Base-by-base conservation (phyloP, 257 asterid species). In the Nicotiana benthamiana region DNA sequence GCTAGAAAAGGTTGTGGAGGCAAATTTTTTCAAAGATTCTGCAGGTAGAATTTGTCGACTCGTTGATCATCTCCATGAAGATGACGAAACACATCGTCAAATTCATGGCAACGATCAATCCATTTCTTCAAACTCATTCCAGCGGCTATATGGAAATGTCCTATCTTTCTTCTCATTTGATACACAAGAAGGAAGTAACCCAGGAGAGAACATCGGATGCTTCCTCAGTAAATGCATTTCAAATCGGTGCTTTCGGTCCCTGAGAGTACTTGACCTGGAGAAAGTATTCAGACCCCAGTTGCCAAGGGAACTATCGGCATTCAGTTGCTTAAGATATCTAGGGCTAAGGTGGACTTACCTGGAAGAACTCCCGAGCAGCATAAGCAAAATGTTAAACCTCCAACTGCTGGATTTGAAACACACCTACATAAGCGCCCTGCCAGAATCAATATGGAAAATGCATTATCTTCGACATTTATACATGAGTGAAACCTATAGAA, bases 261-360 rank as follows among this genome's bases (percentile, higher is more conserved):
- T 85, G 32, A 68, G 48, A 26, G 61, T 77, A 15, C 86, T 85
- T n/a, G 88, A 85, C 67, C 80, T 85, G 11, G 88, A 85, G 63
- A 48, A 28, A 6, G 84, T 85, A 8, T 85, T 85, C 81, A 36
- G 82, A 27, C 88, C 86, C 2, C 40, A 76, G 67, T 6, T 85
- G 75, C 88, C 86, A 18, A 8, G 46, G 20, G 32, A 77, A 7
- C 56, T 85, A 1, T 46, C 78, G 5, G 20, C 34, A 9, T 74
- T 85, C 4, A 51, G 22, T 4, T 32, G 22, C 9, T 17, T 82
- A 27, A 85, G 76, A 77, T 85, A 85, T 64, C 80, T 85, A 3
- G 86, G 88, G 2, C 18, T 85, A 43, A 80, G 86, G 78, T 85
- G 84, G 86, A 83, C 88, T 0, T 85, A 80, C 82, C 84, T 85